Conservation (phyloP, 2,329 filamentous ascomycete species). For the Claviceps humidiphila region DNA sequence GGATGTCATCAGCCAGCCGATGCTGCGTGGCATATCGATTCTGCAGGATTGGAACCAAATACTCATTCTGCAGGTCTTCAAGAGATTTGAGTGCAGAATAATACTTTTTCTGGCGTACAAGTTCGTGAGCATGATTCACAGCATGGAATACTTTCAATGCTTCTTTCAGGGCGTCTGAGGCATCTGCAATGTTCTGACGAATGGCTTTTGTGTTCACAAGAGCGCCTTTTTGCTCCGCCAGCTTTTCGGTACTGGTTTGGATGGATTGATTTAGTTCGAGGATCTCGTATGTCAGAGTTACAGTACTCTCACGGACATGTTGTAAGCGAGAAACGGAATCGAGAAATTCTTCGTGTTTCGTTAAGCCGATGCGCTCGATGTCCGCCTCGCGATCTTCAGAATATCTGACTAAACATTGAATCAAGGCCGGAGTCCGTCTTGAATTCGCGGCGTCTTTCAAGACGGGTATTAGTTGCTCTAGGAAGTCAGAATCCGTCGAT, state of each 20-base stretch:
- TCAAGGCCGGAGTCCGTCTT: slow-evolving; percentile 57
- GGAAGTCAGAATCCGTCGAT: slow-evolving; percentile 81
- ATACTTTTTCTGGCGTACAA: slow-evolving; percentile 85
- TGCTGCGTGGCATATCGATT: slow-evolving; percentile 87
- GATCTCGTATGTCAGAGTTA: slow-evolving; percentile 79
- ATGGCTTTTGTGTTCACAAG: slow-evolving; percentile 86
- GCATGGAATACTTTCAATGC: slow-evolving; percentile 85
- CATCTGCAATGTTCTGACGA: slow-evolving; percentile 90
- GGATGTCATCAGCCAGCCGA: slow-evolving; percentile 88
- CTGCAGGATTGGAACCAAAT: slow-evolving; percentile 58
- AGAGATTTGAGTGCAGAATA: slow-evolving; percentile 88
- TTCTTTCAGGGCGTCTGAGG: slow-evolving; percentile 74
- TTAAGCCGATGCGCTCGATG: slow-evolving; percentile 88
- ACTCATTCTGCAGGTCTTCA: slow-evolving; percentile 91
- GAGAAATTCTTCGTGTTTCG: slow-evolving; percentile 94
- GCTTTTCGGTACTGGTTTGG: slow-evolving; percentile 82
- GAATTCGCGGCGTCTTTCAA: slow-evolving; percentile 78
- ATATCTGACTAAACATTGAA: slow-evolving; percentile 59
- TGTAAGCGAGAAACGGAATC: slow-evolving; percentile 90
- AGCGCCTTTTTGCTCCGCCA: slow-evolving; percentile 87
- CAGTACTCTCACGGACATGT: slow-evolving; percentile 78
- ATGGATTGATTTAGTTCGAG: slow-evolving; percentile 88
- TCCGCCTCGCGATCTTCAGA: slow-evolving; percentile 77
- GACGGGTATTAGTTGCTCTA: slow-evolving; percentile 89
- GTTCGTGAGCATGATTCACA: slow-evolving; percentile 86